A percentile compares a stretch with the other conserved stretches of the same genome.
Conservation (phyloP, 2,329 filamentous ascomycete genomes). For the Beauveria asiatica region DNA sequence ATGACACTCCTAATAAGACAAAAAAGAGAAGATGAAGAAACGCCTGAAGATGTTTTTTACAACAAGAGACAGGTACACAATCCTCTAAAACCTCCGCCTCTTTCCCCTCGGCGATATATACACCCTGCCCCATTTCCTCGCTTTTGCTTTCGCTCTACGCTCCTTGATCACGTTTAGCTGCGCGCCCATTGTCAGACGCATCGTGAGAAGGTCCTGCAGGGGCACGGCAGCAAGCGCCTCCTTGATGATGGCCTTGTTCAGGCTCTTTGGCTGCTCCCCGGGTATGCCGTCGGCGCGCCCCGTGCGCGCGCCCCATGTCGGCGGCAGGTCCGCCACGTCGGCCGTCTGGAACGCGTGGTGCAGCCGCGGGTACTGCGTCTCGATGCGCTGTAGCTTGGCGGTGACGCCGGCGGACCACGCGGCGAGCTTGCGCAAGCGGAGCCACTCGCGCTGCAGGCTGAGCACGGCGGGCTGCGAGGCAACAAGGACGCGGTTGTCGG, state of each 20-base stretch:
- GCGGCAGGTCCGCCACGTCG: conserved; percentile 22
- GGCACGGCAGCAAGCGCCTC: conserved; percentile 18
- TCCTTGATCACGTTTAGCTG: conserved; percentile 12
- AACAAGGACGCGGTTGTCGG: conserved; percentile 25
- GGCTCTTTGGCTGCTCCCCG: conserved; percentile 11
- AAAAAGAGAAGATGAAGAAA: background rate
- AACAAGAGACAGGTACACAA: background rate
- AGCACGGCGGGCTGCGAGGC: conserved; percentile 35
- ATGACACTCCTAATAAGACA: background rate
- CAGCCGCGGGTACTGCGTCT: conserved; percentile 31
- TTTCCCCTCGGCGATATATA: conserved; percentile 1
- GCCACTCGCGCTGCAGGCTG: conserved; percentile 40
- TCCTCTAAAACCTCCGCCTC: background rate
- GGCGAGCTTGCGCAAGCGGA: conserved; percentile 38
- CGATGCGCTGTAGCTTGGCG: conserved; percentile 29
- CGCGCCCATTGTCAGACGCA: conserved; percentile 16
- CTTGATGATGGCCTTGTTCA: conserved; percentile 22
- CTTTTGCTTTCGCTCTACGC: background rate
- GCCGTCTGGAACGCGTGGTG: conserved; percentile 31
- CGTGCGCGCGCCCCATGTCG: conserved; percentile 14
- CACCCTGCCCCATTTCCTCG: background rate
- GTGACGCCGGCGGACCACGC: conserved; percentile 40
- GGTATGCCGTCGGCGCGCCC: background rate
- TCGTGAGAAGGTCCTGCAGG: conserved; percentile 21
- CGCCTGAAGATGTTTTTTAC: background rate